Percentiles rank a stretch among this genome's conserved stretches.
Evolutionary conservation across 108 stramenopile genomes (phyloP).

Genomic region (Fragilariopsis cylindrus): DNA sequence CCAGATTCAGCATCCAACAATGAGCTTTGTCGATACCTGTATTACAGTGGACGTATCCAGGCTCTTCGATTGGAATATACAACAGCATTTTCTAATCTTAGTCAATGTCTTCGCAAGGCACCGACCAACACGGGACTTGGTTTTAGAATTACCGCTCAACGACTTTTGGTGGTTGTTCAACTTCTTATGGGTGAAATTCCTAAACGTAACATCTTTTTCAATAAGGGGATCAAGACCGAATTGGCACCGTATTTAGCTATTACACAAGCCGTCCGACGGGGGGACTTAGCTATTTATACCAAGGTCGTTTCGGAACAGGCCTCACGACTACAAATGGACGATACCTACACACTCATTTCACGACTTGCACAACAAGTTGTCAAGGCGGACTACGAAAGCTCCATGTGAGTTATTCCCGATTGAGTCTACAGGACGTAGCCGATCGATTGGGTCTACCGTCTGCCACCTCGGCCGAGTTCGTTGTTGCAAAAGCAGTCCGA

Average conservation of each 20-base stretch:
- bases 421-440: slow-evolving; percentile 94
- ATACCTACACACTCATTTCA: slow-evolving; percentile 91
- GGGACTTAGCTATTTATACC: slow-evolving; percentile 89
- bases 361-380: slow-evolving; percentile 96
- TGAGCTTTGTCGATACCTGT: slow-evolving; percentile 96
- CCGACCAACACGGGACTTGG: slow-evolving; percentile 92
- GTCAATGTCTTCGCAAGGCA: slow-evolving; percentile 93
- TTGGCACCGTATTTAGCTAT: slow-evolving; percentile 91
- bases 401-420: slow-evolving; percentile 83
- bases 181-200: slow-evolving; percentile 98
- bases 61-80: slow-evolving; percentile 96
- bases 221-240: slow-evolving; percentile 74
- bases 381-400: slow-evolving; percentile 95
- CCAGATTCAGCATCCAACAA: slow-evolving; percentile 93
- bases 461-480: slow-evolving; percentile 91
- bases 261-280: slow-evolving; percentile 94
- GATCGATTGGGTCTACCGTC: slow-evolving; percentile 82
- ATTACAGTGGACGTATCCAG: slow-evolving; percentile 93
- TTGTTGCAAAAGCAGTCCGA: slow-evolving; percentile 96
- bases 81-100: slow-evolving; percentile 88
- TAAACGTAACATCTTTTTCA: slow-evolving; percentile 88
- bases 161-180: slow-evolving; percentile 88
- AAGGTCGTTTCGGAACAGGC: slow-evolving; percentile 70
- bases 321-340: slow-evolving; percentile 75
- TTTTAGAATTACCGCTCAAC: slow-evolving; percentile 86